Percentiles rank a stretch among this genome's conserved stretches.
Conservation (phyloP, 345 rosid species). For the Brassica juncea region DNA sequence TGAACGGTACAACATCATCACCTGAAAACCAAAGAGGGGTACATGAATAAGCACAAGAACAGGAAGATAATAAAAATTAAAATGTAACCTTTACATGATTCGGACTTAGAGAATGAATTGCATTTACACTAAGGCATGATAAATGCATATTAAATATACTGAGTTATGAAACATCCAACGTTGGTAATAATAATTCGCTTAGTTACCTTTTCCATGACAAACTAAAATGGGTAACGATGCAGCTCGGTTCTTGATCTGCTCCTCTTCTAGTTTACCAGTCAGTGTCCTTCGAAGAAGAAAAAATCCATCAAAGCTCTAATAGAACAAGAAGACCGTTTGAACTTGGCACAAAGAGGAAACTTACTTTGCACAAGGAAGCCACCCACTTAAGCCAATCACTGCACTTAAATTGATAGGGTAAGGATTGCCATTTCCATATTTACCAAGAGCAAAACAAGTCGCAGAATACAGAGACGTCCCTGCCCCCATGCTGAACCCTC, state of each 20-base stretch:
- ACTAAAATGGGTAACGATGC: slow-evolving; percentile 77
- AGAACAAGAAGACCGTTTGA: background rate
- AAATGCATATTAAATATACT: background rate
- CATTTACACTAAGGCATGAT: background rate
- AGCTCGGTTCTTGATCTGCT: slow-evolving; percentile 67
- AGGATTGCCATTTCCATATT: slow-evolving; percentile 70
- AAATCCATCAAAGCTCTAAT: background rate
- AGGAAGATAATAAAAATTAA: background rate
- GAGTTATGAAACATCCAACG: background rate
- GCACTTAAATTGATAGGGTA: slow-evolving; percentile 76
- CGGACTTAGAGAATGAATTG: background rate
- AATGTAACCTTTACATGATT: background rate
- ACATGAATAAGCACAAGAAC: slow-evolving; percentile 10
- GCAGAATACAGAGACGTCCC: slow-evolving; percentile 88
- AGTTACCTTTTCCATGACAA: slow-evolving; percentile 82
- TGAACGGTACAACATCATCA: slow-evolving; percentile 88
- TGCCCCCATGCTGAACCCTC: slow-evolving; percentile 99
- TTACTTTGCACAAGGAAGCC: slow-evolving; percentile 96
- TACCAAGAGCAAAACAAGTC: slow-evolving; percentile 65
- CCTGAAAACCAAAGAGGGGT: slow-evolving; percentile 42
- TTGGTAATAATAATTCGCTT: background rate
- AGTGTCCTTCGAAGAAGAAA: slow-evolving; percentile 53
- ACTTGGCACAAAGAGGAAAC: slow-evolving; percentile 29
- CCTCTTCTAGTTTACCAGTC: slow-evolving; percentile 54
- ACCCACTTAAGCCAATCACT: slow-evolving; percentile 91